Percentiles rank a stretch among this genome's conserved stretches.
These are phyloP conservation scores for Cryptococcus sp. DNA, from an alignment of 1,284 basidiomycete genomes.

Conservation along the genomic window DNA sequence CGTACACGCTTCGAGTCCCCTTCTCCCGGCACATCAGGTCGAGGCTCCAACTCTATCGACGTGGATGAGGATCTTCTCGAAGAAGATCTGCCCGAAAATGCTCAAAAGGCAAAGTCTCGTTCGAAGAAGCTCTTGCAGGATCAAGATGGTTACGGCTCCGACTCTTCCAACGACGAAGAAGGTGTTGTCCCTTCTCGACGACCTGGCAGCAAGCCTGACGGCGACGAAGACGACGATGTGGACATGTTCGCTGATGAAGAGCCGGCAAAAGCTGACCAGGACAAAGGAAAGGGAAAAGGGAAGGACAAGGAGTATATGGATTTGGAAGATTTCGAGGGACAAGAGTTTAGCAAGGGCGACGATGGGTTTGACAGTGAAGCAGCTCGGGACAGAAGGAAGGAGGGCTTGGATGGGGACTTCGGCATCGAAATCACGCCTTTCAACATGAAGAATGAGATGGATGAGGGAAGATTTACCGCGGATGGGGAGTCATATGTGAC, in stretches of 20 bases:
- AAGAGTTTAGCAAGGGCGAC: conserved; percentile 77
- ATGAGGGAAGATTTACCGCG: conserved; percentile 90
- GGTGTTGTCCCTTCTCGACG: conserved; percentile 70
- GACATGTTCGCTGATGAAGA: conserved; percentile 73
- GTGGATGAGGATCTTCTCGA: conserved; percentile 32
- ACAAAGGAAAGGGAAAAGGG: conserved; percentile 14
- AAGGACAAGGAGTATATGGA: conserved; percentile 68
- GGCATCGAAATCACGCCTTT: conserved; percentile 89
- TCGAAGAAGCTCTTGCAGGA: conserved; percentile 63
- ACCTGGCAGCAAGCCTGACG: conserved; percentile 48
- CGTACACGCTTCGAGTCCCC: conserved; percentile 77
- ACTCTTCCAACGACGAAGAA: conserved; percentile 87
- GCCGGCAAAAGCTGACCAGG: conserved; percentile 7
- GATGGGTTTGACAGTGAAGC: conserved; percentile 54
- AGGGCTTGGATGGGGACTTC: conserved; percentile 58
- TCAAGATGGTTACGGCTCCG: conserved; percentile 86
- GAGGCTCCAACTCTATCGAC: not conserved
- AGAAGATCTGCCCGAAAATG: conserved; percentile 37
- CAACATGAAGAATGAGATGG: conserved; percentile 99
- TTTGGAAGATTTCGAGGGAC: conserved; percentile 90
- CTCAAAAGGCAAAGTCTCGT: conserved; percentile 53
- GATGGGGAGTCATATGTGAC: conserved; percentile 79
- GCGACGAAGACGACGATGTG: conserved; percentile 54
- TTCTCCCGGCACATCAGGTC: conserved; percentile 3
- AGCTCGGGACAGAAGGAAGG: conserved; percentile 19